phyloP scores from a whole-genome alignment of 2,329 filamentous ascomycete species.

The Phaeosphaeriaceae sp. region DNA sequence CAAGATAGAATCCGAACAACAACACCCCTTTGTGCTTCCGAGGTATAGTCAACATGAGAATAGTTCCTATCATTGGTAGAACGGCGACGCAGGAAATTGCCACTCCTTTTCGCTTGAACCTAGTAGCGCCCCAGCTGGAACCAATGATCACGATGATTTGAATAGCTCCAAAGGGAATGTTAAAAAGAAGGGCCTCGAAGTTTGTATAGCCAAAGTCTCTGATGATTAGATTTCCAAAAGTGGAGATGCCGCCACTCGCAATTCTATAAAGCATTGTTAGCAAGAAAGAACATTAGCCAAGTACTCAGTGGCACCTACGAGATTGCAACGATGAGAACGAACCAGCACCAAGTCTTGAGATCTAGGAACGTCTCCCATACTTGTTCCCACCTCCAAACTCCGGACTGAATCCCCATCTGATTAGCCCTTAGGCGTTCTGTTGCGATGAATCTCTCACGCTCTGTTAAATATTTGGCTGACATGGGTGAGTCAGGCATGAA shows the following conservation, averaged over 20 bases:
- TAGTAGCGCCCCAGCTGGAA: conserved; percentile 59
- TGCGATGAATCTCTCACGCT: conserved; percentile 25
- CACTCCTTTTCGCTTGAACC: conserved; percentile 58
- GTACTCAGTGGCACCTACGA: conserved; percentile 17
- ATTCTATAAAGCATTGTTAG: conserved; percentile 51
- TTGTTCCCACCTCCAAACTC: conserved; percentile 77
- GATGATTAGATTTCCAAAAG: conserved; percentile 65
- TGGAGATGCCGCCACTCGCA: conserved; percentile 67
- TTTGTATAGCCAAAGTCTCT: conserved; percentile 63
- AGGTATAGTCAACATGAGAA: conserved; percentile 58
- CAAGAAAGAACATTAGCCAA: conserved; percentile 26
- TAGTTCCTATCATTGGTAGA: conserved; percentile 58
- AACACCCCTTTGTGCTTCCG: conserved; percentile 56
- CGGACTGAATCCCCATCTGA: conserved; percentile 65
- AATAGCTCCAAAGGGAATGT: conserved; percentile 65
- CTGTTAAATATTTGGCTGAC: conserved; percentile 36
- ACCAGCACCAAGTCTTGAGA: conserved; percentile 54
- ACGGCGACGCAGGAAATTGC: conserved; percentile 59
- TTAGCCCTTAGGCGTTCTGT: conserved; percentile 27
- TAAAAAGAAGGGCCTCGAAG: conserved; percentile 62
- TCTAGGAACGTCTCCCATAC: conserved; percentile 29
- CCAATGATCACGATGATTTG: conserved; percentile 57
- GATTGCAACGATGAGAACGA: conserved; percentile 58
- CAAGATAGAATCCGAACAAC: conserved; percentile 60
- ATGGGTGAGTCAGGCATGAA: conserved; percentile 55